Evolutionary conservation across 129 eudicot genomes (phyloP).

Genomic region (Oenanthe sinensis): DNA sequence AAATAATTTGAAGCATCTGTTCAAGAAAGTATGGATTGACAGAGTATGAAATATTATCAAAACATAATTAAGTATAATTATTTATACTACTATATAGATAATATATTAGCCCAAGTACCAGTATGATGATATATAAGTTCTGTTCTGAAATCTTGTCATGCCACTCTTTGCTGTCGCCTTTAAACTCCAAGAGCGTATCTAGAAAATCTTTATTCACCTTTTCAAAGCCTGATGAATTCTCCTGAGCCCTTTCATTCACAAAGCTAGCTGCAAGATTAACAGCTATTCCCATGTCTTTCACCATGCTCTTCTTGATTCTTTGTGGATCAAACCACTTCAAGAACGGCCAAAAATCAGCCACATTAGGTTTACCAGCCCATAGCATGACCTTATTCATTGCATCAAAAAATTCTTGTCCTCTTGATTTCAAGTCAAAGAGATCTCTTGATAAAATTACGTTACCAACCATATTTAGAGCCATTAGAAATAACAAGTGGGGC

Average conservation of each 20-base stretch:
- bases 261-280: too few relatives aligned
- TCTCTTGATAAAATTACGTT: constrained; percentile 22
- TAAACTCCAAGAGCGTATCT: constrained; percentile 22
- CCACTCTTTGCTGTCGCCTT: constrained; percentile 5
- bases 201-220: constrained; percentile 14
- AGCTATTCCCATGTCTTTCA: background rate
- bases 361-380: constrained; percentile 28
- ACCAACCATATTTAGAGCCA: constrained; percentile 25
- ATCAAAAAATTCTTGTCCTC: constrained; percentile 11
- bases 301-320: constrained; percentile 20
- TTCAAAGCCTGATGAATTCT: constrained; percentile 1
- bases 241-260: too few relatives aligned
- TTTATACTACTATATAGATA: too few relatives aligned
- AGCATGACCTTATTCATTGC: constrained; percentile 15
- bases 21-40: too few relatives aligned
- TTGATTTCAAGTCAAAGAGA: constrained; percentile 17
- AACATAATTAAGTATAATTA: too few relatives aligned
- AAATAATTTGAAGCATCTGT: too few relatives aligned
- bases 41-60: too few relatives aligned
- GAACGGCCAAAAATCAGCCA: constrained; percentile 26
- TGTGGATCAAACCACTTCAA: constrained; percentile 30
- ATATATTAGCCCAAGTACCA: background rate
- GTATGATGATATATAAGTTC: background rate
- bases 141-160: background rate
- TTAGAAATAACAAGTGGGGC: constrained; percentile 16